These are phyloP conservation scores for Prasinococcaceae sp. DNA, from an alignment of 139 green algal species.

Conservation along the genomic window DNA sequence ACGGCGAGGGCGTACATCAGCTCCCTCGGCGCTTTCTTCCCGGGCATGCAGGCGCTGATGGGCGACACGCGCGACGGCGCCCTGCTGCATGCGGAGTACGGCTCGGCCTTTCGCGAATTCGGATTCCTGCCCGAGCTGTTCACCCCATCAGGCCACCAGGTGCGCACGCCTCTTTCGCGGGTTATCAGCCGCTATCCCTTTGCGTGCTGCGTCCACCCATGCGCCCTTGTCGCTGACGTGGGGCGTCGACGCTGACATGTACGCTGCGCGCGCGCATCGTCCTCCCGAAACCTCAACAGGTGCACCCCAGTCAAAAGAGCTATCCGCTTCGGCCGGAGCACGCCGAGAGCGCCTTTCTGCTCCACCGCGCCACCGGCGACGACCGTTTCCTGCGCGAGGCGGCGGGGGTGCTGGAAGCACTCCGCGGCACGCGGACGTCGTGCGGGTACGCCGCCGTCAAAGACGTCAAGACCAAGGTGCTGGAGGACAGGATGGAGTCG, in stretches of 20 bases:
- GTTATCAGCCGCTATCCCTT: too few species aligned
- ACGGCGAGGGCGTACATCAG: constrained; percentile 5
- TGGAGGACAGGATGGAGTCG: constrained; percentile 69
- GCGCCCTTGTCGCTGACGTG: too few species aligned
- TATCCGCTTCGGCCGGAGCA: constrained; percentile 71
- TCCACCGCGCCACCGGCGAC: constrained; percentile 48
- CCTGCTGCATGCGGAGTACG: constrained; percentile 13
- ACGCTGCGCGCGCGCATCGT: too few species aligned
- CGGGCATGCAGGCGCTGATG: constrained; percentile 24
- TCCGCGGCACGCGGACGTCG: background rate
- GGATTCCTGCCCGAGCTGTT: constrained; percentile 24
- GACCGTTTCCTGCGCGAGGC: constrained; percentile 10
- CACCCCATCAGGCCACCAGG: too few species aligned
- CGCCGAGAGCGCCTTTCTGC: constrained; percentile 73
- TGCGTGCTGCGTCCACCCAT: too few species aligned
- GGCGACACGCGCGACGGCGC: constrained; percentile 15
- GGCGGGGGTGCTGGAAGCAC: background rate
- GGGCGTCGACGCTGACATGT: too few species aligned
- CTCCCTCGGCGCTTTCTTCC: constrained; percentile 29
- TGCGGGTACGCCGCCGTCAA: constrained; percentile 27
- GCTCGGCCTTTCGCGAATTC: constrained; percentile 23
- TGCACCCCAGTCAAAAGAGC: constrained; percentile 15
- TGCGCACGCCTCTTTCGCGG: too few species aligned
- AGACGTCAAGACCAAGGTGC: constrained; percentile 24
- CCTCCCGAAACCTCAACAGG: too few species aligned